Percentiles rank a stretch among this genome's conserved stretches.
phyloP scores from a whole-genome alignment of 78 protist species.

The Guillardia theta region DNA sequence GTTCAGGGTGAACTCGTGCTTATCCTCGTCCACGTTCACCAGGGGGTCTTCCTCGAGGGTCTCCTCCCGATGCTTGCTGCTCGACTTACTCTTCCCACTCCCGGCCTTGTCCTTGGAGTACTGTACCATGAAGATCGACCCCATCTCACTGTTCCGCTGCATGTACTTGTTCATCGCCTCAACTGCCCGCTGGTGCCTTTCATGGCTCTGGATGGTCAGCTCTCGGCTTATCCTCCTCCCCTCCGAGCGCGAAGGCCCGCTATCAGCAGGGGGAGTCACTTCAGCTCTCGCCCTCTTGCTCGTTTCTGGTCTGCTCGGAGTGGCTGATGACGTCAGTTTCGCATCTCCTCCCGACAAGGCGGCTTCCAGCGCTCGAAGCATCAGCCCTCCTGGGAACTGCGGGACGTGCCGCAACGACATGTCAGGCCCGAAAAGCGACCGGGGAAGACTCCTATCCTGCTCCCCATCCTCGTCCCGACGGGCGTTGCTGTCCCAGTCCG shows the following conservation, averaged over 20 bases:
- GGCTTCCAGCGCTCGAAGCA: conserved; percentile 6
- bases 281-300: neutral
- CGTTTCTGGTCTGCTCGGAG: too few relatives aligned
- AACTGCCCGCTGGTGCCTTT: conserved; percentile 23
- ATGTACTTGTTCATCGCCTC: neutral
- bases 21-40: neutral
- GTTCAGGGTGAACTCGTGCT: conserved; percentile 5
- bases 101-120: neutral
- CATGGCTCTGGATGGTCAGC: neutral
- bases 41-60: neutral
- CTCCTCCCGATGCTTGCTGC: neutral
- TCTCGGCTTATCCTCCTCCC: neutral
- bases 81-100: neutral
- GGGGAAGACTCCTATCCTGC: neutral
- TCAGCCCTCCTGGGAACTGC: conserved; percentile 28
- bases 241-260: neutral
- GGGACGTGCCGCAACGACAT: conserved; percentile 39
- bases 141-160: neutral
- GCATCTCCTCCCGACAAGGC: too few relatives aligned
- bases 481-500: conserved; percentile 15
- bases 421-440: neutral
- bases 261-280: neutral
- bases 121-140: conserved; percentile 27
- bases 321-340: too few relatives aligned
- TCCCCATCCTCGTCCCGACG: neutral